A percentile compares a stretch with the other conserved stretches of the same genome.
Evolutionary conservation across 306 rosid genomes (phyloP).

Genomic region (Quercus berberidifolia): DNA sequence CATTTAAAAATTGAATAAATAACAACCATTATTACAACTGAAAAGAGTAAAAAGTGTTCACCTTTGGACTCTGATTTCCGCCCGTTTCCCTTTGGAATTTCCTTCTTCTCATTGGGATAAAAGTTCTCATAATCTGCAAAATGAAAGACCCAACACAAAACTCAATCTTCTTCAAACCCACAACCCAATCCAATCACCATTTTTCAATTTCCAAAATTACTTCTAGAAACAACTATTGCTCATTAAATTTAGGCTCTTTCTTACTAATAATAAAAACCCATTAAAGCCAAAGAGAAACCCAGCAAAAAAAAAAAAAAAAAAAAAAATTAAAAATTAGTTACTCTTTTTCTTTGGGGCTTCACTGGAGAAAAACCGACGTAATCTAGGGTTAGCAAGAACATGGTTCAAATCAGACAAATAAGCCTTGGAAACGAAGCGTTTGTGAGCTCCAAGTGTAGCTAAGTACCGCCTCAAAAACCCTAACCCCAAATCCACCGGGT

Average conservation of each 20-base stretch:
- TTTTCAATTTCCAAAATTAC: background rate
- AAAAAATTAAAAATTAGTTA: conserved; percentile 25
- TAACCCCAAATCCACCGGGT: conserved; percentile 45
- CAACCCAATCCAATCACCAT: background rate
- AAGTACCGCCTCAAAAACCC: conserved; percentile 58
- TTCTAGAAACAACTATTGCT: background rate
- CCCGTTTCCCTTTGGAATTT: conserved; percentile 62
- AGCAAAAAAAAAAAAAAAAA: background rate
- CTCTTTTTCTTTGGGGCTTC: conserved; percentile 90
- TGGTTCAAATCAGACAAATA: conserved; percentile 40
- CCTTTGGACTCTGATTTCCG: conserved; percentile 84
- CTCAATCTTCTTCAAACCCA: background rate
- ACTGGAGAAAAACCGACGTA: conserved; percentile 62
- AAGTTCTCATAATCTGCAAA: conserved; percentile 82
- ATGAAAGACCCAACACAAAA: conserved; percentile 10
- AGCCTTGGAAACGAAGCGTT: conserved; percentile 27
- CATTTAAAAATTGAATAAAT: background rate
- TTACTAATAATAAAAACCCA: background rate
- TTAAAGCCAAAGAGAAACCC: background rate
- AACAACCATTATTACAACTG: background rate
- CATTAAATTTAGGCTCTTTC: background rate
- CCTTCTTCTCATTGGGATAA: conserved; percentile 88
- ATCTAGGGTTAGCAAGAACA: conserved; percentile 56
- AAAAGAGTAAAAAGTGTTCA: background rate
- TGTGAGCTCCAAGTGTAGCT: conserved; percentile 41